Conservation (phyloP, 2,329 filamentous ascomycete species). For the Bimuria novae-zelandiae region DNA sequence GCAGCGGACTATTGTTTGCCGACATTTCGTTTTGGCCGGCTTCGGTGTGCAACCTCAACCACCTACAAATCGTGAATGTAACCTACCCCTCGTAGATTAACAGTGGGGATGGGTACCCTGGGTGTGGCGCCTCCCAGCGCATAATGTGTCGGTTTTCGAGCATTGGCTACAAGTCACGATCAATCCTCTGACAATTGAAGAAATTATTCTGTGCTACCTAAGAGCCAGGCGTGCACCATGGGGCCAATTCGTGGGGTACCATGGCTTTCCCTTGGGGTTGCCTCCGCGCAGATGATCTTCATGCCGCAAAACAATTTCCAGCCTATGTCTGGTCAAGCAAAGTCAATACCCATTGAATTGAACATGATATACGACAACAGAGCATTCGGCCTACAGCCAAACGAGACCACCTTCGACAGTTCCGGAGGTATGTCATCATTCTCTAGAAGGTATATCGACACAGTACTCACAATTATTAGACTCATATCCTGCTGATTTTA, state of each 20-base stretch:
- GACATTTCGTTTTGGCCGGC: no score
- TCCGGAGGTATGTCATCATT: slow-evolving; percentile 7
- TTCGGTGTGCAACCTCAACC: not conserved
- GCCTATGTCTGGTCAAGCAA: slow-evolving; percentile 10
- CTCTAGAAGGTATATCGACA: not conserved
- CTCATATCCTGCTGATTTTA: slow-evolving; percentile 44
- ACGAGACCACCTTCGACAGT: slow-evolving; percentile 17
- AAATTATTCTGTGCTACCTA: not conserved
- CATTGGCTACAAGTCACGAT: not conserved
- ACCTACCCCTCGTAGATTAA: slow-evolving; percentile 6
- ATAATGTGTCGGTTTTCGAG: not conserved
- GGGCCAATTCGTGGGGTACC: not conserved
- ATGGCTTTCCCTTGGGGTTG: not conserved
- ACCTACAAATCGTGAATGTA: not conserved
- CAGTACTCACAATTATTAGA: slow-evolving; percentile 2
- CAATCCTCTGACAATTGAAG: not conserved
- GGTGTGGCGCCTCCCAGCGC: not conserved
- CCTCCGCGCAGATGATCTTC: slow-evolving; percentile 15
- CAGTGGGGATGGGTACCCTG: not conserved
- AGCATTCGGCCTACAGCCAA: slow-evolving; percentile 15
- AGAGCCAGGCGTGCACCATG: not conserved
- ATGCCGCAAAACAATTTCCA: slow-evolving; percentile 22
- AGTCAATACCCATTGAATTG: slow-evolving; percentile 12
- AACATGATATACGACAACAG: slow-evolving; percentile 12
- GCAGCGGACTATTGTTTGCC: no score